Evolutionary conservation across 495 filamentous ascomycete species (phyloP), one percentile per base, ranked within the genome.

Genomic region (Aspergillus affinis): DNA sequence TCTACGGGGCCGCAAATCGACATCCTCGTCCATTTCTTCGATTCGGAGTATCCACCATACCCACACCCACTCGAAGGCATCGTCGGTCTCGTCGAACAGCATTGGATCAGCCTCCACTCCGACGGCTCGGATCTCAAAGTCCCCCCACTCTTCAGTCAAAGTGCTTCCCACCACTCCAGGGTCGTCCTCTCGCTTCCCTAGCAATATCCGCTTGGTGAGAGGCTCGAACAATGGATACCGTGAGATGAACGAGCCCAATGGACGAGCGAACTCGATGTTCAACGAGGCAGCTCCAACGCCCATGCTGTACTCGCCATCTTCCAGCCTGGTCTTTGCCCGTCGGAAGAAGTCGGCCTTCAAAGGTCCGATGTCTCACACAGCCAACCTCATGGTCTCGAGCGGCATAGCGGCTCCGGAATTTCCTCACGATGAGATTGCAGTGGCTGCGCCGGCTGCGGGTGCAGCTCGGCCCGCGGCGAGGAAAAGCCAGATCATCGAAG

Each of bases 131-230:
- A 71, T 82, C 46, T 80, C 82, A 15, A 87, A 87, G 23, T 91
- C 88, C 23, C 94, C 94, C 4, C 91, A 97, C 71, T 82, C 88
- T 54, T 96, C 93, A 0, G 86, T 97, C 69, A 98, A 98, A 76
- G 90, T 98, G 17, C 84, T 98, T 4, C 94, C 94, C 3, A 90
- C 93, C 0, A 98, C 94, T 0, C 94, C 94, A 0, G 95, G 90
- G 3, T 74, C 83, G 7, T 82, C 85, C 10, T 74, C 86, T 17
- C 76, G 74, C 19, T 96, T 97, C 68, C 94, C 93, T 0, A 90
- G 86, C 47, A 93, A 94, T 62, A 90, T 97, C 58, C 88, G 93
- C 13, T 77, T 96, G 23, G 90, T 94, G 4, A 84, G 94, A 54
- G 86, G 86, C 18, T 60, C 75, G 20, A 65, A 68, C 32, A 64